phyloP scores from a whole-genome alignment of 768 basidiomycete genomes.

The Podaxis sp. region DNA sequence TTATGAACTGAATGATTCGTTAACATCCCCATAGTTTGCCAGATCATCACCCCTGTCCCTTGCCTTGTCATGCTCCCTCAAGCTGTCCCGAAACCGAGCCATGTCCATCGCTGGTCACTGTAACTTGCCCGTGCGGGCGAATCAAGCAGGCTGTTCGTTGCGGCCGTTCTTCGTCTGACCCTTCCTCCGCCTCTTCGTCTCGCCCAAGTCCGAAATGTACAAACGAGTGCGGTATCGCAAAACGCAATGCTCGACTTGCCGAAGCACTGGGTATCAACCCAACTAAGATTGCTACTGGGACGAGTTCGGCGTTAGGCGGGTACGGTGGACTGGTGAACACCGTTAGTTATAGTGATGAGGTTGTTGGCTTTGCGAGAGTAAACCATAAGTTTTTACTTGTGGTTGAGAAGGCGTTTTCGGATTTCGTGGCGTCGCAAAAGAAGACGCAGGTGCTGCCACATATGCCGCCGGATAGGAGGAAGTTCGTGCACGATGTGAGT shows the following conservation, averaged over 20 bases:
- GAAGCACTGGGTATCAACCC: slow-evolving; percentile 86
- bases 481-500: slow-evolving; percentile 78
- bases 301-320: slow-evolving; percentile 22
- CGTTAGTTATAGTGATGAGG: slow-evolving; percentile 59
- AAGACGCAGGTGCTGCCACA: slow-evolving; percentile 72
- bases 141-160: slow-evolving; percentile 74
- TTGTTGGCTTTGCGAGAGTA: slow-evolving; percentile 56
- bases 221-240: slow-evolving; percentile 78
- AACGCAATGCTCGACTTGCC: slow-evolving; percentile 85
- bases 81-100: slow-evolving; percentile 78
- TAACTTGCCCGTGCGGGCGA: slow-evolving; percentile 83
- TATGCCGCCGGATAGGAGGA: slow-evolving; percentile 76
- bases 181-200: slow-evolving; percentile 29
- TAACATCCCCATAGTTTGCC: slow-evolving; percentile 47
- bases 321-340: slow-evolving; percentile 32
- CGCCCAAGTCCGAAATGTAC: slow-evolving; percentile 59
- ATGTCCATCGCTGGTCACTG: slow-evolving; percentile 63
- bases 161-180: slow-evolving; percentile 51
- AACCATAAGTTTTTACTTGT: slow-evolving; percentile 66
- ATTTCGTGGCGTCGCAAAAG: slow-evolving; percentile 72
- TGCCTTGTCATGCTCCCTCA: slow-evolving; percentile 86
- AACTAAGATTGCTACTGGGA: slow-evolving; percentile 14
- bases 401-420: slow-evolving; percentile 81
- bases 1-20: neutral
- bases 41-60: slow-evolving; percentile 70